Conservation (phyloP, 2,329 filamentous ascomycete genomes). For the Alternaria postmessia region DNA sequence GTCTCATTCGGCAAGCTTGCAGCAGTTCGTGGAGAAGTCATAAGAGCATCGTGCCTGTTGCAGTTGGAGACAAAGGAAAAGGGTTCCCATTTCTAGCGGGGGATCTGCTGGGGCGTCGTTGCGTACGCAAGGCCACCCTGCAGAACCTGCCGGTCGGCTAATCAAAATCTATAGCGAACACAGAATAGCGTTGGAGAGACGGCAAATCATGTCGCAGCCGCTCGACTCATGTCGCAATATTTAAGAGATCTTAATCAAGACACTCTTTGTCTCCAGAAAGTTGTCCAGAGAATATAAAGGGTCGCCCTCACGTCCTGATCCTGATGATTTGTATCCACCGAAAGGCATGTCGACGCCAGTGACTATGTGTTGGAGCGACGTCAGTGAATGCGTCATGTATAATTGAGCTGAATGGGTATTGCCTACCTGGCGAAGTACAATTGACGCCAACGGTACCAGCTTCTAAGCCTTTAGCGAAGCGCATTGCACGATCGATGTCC, state of each 20-base stretch:
- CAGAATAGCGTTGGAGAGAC: constrained; percentile 12
- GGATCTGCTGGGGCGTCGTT: constrained; percentile 17
- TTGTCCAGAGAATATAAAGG: constrained; percentile 42
- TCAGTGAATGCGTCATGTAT: constrained; percentile 1
- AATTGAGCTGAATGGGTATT: not conserved
- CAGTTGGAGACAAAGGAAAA: constrained; percentile 18
- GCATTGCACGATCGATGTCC: constrained; percentile 48
- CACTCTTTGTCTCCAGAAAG: constrained; percentile 47
- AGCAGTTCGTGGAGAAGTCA: constrained; percentile 21
- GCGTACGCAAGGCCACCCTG: constrained; percentile 18
- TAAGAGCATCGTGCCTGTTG: constrained; percentile 20
- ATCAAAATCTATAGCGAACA: constrained; percentile 17
- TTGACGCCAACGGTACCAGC: constrained; percentile 53
- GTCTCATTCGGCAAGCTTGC: constrained; percentile 31
- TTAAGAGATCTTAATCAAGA: constrained; percentile 41
- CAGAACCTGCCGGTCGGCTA: constrained; percentile 23
- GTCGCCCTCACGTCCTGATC: constrained; percentile 48
- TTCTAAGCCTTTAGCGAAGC: constrained; percentile 53
- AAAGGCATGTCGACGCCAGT: constrained; percentile 50
- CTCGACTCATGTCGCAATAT: constrained; percentile 15
- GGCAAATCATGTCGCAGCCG: constrained; percentile 8
- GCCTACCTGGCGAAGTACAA: constrained; percentile 45
- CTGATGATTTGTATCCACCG: constrained; percentile 52
- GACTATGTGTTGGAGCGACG: not conserved
- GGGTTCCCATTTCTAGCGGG: constrained; percentile 21